phyloP scores from a whole-genome alignment of 2,329 filamentous ascomycete genomes.

The Clonostachys rhizophaga region DNA sequence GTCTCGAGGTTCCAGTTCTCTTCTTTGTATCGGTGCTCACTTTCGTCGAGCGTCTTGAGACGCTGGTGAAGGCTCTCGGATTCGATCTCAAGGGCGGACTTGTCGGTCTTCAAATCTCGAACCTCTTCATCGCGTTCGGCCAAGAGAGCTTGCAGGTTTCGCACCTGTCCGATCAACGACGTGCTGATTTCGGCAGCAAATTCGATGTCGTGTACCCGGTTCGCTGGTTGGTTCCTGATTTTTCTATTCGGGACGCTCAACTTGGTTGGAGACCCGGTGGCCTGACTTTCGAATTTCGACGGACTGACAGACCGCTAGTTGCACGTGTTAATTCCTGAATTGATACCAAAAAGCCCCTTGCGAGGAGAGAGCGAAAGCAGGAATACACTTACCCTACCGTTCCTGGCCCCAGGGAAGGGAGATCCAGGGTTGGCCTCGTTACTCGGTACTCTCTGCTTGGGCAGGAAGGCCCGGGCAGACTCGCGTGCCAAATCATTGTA shows the following conservation, averaged over 20 bases:
- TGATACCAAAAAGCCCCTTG: too few species aligned
- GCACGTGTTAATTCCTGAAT: too few species aligned
- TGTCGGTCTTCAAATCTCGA: conserved; percentile 69
- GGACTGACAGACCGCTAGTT: conserved; percentile 64
- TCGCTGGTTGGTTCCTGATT: conserved; percentile 83
- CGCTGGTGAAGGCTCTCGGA: conserved; percentile 75
- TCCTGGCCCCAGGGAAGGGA: conserved; percentile 47
- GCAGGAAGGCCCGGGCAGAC: conserved; percentile 81
- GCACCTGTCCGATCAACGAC: conserved; percentile 87
- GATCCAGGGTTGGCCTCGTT: conserved; percentile 52
- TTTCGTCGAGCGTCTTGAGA: conserved; percentile 81
- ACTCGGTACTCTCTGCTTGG: conserved; percentile 75
- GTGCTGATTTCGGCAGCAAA: conserved; percentile 98
- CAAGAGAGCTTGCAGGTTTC: conserved; percentile 80
- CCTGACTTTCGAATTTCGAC: conserved; percentile 78
- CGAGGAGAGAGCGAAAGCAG: background rate
- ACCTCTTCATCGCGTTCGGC: conserved; percentile 85
- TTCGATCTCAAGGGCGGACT: conserved; percentile 77
- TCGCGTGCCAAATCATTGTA: conserved; percentile 92
- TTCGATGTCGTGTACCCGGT: conserved; percentile 90
- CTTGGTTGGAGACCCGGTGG: conserved; percentile 83
- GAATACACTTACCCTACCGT: conserved; percentile 41
- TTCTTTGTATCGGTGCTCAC: conserved; percentile 93
- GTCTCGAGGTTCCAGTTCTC: conserved; percentile 98
- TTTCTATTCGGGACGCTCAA: conserved; percentile 82